Conservation (phyloP, 495 filamentous ascomycete species). For the Penicillium subrubescens region DNA sequence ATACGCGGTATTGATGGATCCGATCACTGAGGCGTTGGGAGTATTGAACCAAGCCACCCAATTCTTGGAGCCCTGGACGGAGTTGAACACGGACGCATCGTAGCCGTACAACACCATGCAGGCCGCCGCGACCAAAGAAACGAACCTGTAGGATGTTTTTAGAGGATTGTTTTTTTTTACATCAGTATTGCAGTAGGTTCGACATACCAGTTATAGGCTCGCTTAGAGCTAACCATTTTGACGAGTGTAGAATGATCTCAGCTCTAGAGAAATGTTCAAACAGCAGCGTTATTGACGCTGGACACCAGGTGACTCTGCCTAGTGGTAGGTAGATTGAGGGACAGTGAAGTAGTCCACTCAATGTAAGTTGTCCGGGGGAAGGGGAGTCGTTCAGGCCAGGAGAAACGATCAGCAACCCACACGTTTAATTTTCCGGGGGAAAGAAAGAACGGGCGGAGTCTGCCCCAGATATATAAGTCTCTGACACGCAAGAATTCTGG, state of each 20-base stretch:
- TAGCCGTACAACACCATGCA: constrained; percentile 71
- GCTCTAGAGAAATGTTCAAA: background rate
- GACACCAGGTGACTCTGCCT: background rate
- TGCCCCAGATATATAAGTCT: constrained; percentile 25
- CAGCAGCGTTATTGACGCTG: background rate
- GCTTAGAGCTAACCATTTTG: constrained; percentile 34
- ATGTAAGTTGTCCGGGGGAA: background rate
- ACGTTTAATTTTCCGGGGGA: constrained; percentile 5
- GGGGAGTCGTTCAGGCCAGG: background rate
- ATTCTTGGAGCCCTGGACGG: constrained; percentile 59
- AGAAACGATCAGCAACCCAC: constrained; percentile 1
- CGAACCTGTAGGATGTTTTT: constrained; percentile 47
- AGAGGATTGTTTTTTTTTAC: background rate
- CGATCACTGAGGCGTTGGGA: constrained; percentile 52
- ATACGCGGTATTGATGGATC: constrained; percentile 63
- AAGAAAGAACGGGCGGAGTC: constrained; percentile 9
- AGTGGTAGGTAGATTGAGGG: background rate
- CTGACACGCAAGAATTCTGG: constrained; percentile 3
- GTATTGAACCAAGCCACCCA: constrained; percentile 62
- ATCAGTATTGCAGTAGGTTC: background rate
- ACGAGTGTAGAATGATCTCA: background rate
- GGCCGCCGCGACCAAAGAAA: constrained; percentile 61
- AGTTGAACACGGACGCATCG: constrained; percentile 68
- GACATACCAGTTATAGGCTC: constrained; percentile 43
- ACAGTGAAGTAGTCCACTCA: background rate